Percentiles rank a stretch among this genome's conserved stretches.
Evolutionary conservation across 2,329 filamentous ascomycete species (phyloP).

Genomic region (Dothiorella sarmentorum): DNA sequence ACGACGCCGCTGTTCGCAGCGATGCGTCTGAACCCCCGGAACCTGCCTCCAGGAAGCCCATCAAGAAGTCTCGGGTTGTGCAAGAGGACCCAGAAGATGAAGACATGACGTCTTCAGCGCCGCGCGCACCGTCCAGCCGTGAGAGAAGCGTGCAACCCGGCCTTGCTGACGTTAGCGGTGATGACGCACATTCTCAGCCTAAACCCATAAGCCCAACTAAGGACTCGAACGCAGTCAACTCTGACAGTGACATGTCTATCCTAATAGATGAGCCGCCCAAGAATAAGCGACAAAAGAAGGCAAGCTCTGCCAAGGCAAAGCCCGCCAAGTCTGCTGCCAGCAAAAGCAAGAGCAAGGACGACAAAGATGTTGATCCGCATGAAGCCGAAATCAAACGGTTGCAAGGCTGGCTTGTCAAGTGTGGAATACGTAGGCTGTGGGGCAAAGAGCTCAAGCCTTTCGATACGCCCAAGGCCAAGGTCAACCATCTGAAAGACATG

Average conservation of each 20-base stretch:
- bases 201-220: not conserved
- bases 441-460: conserved; percentile 74
- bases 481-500: conserved; percentile 74
- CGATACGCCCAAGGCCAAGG: conserved; percentile 72
- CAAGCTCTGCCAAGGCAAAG: conserved; percentile 29
- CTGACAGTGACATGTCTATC: conserved; percentile 66
- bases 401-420: conserved; percentile 83
- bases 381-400: conserved; percentile 82
- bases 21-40: not conserved
- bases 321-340: conserved; percentile 16
- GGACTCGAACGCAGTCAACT: conserved; percentile 29
- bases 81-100: not conserved
- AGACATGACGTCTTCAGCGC: not conserved
- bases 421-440: conserved; percentile 91
- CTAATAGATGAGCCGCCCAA: conserved; percentile 72
- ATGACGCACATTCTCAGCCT: not conserved
- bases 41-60: conserved; percentile 18
- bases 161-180: not conserved
- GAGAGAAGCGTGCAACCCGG: not conserved
- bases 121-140: not conserved
- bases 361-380: conserved; percentile 55
- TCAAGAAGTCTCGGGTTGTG: not conserved
- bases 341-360: conserved; percentile 38
- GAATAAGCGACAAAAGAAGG: conserved; percentile 46
- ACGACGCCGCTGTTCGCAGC: conserved; percentile 20